A percentile compares a stretch with the other conserved stretches of the same genome.
Evolutionary conservation across 75 land plant species (phyloP).

Genomic region (Selaginella moellendorffii): DNA sequence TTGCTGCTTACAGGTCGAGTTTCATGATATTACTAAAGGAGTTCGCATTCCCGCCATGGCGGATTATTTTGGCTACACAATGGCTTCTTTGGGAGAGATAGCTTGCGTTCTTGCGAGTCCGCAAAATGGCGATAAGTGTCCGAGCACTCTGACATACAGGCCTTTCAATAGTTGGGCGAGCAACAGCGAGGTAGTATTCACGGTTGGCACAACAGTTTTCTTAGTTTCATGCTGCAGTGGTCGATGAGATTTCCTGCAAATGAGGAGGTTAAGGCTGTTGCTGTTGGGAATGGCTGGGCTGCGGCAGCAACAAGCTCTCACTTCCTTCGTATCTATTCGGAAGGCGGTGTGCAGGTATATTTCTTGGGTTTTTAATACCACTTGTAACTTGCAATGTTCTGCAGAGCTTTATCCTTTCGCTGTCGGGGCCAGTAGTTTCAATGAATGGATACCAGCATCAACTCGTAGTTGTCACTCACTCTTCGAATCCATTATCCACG

Average conservation of each 20-base stretch:
- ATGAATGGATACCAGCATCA: conserved; percentile 52
- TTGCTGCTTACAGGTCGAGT: conserved; percentile 92
- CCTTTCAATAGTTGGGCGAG: conserved; percentile 97
- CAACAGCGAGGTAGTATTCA: conserved; percentile 98
- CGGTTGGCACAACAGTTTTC: too few relatives aligned
- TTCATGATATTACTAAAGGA: conserved; percentile 87
- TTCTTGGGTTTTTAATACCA: background rate
- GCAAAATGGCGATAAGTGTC: conserved; percentile 72
- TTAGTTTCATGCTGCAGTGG: conserved; percentile 59
- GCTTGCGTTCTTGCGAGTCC: conserved; percentile 84
- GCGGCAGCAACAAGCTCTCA: conserved; percentile 76
- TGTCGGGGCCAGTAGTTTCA: conserved; percentile 84
- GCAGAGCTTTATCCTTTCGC: conserved; percentile 55
- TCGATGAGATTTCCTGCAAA: conserved; percentile 77
- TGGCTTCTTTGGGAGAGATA: conserved; percentile 80
- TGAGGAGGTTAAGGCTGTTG: conserved; percentile 89
- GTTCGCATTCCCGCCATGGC: conserved; percentile 84
- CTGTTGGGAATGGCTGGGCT: conserved; percentile 76
- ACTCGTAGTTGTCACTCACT: conserved; percentile 64
- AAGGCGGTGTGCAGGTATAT: conserved; percentile 86
- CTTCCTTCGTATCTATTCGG: conserved; percentile 75
- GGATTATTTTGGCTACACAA: conserved; percentile 86
- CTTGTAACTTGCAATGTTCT: conserved; percentile 5
- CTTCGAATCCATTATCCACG: conserved; percentile 52
- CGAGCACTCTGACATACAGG: conserved; percentile 86